Evolutionary conservation across 2,329 filamentous ascomycete genomes (phyloP).

Genomic region (Elsinoe ampelina): DNA sequence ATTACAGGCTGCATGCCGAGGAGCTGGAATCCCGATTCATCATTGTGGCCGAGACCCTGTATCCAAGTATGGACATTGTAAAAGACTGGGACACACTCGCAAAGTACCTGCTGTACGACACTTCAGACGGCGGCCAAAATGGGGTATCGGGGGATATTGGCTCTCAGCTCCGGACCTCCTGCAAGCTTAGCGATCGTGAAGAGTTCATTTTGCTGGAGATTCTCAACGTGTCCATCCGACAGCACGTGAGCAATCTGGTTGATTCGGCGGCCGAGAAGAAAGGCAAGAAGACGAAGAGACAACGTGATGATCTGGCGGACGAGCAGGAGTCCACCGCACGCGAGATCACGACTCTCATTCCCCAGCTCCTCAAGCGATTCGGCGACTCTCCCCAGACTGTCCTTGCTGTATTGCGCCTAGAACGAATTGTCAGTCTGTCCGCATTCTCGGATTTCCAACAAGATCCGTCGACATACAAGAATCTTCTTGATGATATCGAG

Average conservation of each 20-base stretch:
- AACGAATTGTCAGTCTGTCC: slow-evolving; percentile 77
- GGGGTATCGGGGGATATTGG: slow-evolving; percentile 51
- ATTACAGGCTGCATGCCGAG: slow-evolving; percentile 49
- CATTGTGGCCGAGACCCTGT: slow-evolving; percentile 75
- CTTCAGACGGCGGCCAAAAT: slow-evolving; percentile 52
- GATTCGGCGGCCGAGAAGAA: slow-evolving; percentile 52
- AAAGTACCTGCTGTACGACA: slow-evolving; percentile 86
- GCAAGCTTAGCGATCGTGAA: slow-evolving; percentile 65
- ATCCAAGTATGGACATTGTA: slow-evolving; percentile 70
- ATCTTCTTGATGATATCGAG: slow-evolving; percentile 80
- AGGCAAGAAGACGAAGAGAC: slow-evolving; percentile 47
- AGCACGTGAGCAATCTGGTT: slow-evolving; percentile 55
- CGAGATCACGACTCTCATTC: slow-evolving; percentile 68
- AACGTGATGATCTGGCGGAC: slow-evolving; percentile 55
- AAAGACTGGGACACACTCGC: slow-evolving; percentile 80
- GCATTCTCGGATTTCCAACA: slow-evolving; percentile 83
- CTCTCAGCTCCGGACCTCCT: slow-evolving; percentile 57
- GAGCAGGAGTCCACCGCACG: slow-evolving; percentile 70
- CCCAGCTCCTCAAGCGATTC: slow-evolving; percentile 82
- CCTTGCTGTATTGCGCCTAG: slow-evolving; percentile 72
- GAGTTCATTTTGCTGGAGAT: slow-evolving; percentile 82
- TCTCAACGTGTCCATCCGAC: slow-evolving; percentile 70
- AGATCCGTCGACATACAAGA: slow-evolving; percentile 69
- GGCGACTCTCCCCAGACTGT: slow-evolving; percentile 82
- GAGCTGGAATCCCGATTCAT: slow-evolving; percentile 73